phyloP scores from a whole-genome alignment of 768 basidiomycete genomes.

The Mycena chlorophos region DNA sequence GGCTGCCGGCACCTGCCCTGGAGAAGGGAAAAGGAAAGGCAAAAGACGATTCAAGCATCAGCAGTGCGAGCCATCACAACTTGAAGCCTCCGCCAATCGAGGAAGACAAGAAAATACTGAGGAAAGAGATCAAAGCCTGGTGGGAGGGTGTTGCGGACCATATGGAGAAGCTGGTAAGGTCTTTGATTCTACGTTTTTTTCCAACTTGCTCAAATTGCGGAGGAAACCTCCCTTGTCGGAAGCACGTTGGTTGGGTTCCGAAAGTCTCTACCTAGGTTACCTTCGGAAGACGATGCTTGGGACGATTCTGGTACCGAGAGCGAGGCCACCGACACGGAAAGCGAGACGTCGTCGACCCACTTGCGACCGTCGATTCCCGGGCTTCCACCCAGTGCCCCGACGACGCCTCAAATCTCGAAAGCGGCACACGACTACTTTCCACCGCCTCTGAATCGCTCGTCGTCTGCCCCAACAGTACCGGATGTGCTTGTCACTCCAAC shows the following conservation, averaged over 20 bases:
- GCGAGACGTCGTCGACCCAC: too few species aligned
- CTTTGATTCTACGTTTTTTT: background rate
- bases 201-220: background rate
- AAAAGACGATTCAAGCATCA: constrained; percentile 12
- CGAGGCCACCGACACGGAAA: constrained; percentile 24
- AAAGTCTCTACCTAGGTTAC: constrained; percentile 61
- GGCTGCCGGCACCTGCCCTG: constrained; percentile 7
- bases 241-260: constrained; percentile 30
- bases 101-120: constrained; percentile 49
- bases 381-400: constrained; percentile 19
- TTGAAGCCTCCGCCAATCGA: constrained; percentile 28
- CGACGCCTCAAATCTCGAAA: constrained; percentile 12
- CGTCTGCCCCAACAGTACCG: constrained; percentile 14
- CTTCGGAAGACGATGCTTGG: constrained; percentile 55
- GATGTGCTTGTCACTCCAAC: constrained; percentile 11
- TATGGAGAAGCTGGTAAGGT: constrained; percentile 58
- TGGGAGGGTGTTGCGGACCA: constrained; percentile 65
- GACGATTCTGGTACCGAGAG: constrained; percentile 31
- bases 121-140: constrained; percentile 63
- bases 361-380: constrained; percentile 4
- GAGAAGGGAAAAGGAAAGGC: constrained; percentile 3
- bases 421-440: constrained; percentile 17
- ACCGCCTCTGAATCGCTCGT: constrained; percentile 4
- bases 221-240: constrained; percentile 46
- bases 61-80: background rate